Evolutionary conservation across 331 rosid species (phyloP), one percentile per base, ranked within the genome.

Genomic region (Quercus tomentella): DNA sequence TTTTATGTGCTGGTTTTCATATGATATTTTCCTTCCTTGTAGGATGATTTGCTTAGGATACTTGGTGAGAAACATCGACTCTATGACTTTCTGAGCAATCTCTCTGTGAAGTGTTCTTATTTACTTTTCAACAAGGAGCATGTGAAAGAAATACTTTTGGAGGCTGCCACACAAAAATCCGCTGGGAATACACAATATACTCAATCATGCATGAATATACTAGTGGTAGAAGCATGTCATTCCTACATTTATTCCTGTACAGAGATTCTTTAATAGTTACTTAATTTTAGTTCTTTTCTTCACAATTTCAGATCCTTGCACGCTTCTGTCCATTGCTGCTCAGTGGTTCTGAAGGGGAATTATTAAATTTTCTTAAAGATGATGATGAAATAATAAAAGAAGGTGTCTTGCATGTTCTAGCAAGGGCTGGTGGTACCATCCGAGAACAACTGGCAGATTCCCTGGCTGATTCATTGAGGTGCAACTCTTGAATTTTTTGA

Each of bases 51-150:
- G 83, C 97, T 96, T 51, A 90, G 84, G 77, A 93, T 93, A 81
- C 93, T 96, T 83, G 97, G 98, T 7, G 94, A 90, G 86, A 93
- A 91, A 74, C 99, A 96, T 79, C 91, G 92, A 72, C 91, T 93
- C 23, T 90, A 88, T 84, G 98, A 93, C 23, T 96, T 96, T 80
- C 85, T 96, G 75, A 81, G 75, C 79, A 84, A 81, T 70, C 84
- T 93, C 77, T 91, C 97, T 26, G 80, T 93, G 88, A 96, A 96
- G 84, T 90, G 93, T 86, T 87, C 99, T 56, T 93, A 92, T 80
- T 77, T 92, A 80, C 95, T 96, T 70, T 96, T 96, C 89, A 90
- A 93, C 91, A 96, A 92, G 91, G 98, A 93, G 85, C 95, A 96
- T 56, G 97, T 90, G 75, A 91, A 90, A 86, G 92, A 82, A 77